Base-by-base conservation (phyloP, 176 grass and related monocot genomes). In the Miscanthus lutarioriparius region DNA sequence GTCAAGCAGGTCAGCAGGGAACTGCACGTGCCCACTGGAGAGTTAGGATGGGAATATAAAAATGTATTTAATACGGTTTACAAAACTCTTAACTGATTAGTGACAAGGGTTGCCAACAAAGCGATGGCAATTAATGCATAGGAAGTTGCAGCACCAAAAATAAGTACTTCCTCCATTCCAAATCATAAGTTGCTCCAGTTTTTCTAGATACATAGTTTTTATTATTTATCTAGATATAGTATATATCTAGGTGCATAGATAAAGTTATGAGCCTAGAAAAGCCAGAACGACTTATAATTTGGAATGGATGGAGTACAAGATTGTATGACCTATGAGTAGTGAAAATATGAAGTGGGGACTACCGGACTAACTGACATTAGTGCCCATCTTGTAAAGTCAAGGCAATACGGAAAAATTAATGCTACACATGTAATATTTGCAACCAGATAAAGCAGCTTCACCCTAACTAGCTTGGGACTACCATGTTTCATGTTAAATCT, bases 141-240 rank as follows among this genome's bases (percentile, higher is more conserved):
- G 68, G 23, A 72, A 72, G 74, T 67, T 25, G 2, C 41, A 83
- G 66, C 33, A 64, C 54, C 32, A 35, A 82, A 77, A 77, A n/a
- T 72, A 19, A 33, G 10, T 32, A 28, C 17, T 56, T 56, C 17
- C 19, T 22, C 51, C 17, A 56, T 56, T 56, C 51, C 51, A 56
- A 56, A 56, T 56, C 22, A 56, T 56, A 56, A 22, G 51, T 8
- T 0, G 19, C 22, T 56, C 19, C 19, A 0, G 0, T 22, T 56
- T 56, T 22, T 22, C 51, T 22, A 56, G 19, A 56, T 56, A 56
- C 2, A 8, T 56, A 54, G 48, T 53, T 53, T 47, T 47, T 56
- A 56, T 22, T 56, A 22, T 56, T 19, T 9, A 23, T 59, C 54
- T 23, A 23, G 7, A 23, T 8, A 59, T 59, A 58, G 7, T 58